These are phyloP conservation scores for Fraxinus paxiana DNA, from an alignment of 305 asterid genomes.

Conservation along the genomic window DNA sequence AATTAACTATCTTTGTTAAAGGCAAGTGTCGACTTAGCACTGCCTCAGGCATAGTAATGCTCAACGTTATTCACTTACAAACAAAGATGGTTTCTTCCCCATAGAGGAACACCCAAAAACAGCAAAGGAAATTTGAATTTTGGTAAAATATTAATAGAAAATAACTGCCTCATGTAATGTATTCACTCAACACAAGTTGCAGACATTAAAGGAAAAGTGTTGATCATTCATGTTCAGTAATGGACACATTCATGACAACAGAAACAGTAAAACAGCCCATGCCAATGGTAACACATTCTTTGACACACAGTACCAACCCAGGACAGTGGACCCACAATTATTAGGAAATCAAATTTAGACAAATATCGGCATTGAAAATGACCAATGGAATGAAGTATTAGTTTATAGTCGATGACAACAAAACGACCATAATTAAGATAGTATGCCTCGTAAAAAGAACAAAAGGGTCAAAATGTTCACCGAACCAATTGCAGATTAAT, in stretches of 20 bases:
- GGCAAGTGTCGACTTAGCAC: not conserved
- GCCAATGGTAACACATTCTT: not conserved
- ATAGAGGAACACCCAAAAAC: not conserved
- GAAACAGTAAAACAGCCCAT: not conserved
- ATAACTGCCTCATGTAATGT: not conserved
- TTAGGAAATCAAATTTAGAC: not conserved
- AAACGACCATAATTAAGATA: conserved; percentile 8
- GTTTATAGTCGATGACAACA: conserved; percentile 7
- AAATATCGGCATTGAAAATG: not conserved
- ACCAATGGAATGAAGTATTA: not conserved
- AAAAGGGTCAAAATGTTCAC: conserved; percentile 36
- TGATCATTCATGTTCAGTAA: not conserved
- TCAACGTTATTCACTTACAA: not conserved
- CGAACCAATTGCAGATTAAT: conserved; percentile 97
- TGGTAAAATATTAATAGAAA: not conserved
- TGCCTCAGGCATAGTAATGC: not conserved
- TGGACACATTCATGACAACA: not conserved
- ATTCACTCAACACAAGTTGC: not conserved
- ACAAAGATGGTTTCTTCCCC: not conserved
- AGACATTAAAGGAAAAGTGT: not conserved
- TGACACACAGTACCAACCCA: not conserved
- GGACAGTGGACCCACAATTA: not conserved
- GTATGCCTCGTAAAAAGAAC: not conserved
- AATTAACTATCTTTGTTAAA: not conserved
- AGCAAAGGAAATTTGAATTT: not conserved